Base-by-base conservation (phyloP, 495 filamentous ascomycete genomes). In the Podospora comata region DNA sequence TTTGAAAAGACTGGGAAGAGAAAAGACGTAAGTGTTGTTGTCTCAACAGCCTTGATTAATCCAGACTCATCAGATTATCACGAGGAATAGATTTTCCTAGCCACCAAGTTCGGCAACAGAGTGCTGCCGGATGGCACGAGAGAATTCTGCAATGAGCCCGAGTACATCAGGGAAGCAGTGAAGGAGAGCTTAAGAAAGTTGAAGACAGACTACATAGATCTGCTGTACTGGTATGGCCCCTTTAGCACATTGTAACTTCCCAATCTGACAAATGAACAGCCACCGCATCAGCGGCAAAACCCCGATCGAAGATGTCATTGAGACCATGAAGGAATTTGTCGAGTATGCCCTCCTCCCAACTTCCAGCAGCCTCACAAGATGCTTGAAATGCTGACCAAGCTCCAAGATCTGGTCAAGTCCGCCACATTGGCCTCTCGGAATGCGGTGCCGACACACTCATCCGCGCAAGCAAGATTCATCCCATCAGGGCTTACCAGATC, bases 91-190 rank as follows among this genome's bases (percentile, higher is more conserved):
- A 84, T 86, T 72, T 85, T 86, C 69, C 75, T 86, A 2, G 82
- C 83, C 61, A 82, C 81, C 19, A 85, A 86, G 68, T 85, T 86
- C 67, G 83, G 78, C 57, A 67, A 72, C 64, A 61, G 28, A 18
- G 61, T 62, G 13, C 20, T 30, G 18, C 63, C 72, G 0, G 66
- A 71, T 68, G 71, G 74, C 58, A 59, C 66, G 23, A 57, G 60
- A 4, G 67, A 60, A 11, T 54, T 67, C 18, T 65, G 63, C 18
- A 67, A 72, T 54, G 75, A 82, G 23, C 81, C 84, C 0, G 85
- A 84, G 62, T 86, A 86, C 62, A 78, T 90, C 67, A 86, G 83
- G 67, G 74, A 92, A 53, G 83, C 75, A 16, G 72, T 70, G 1
- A 78, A 82, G 48, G 74, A 76, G 15, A 84, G 82, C 3, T 77